Evolutionary conservation across 176 grass and related monocot genomes (phyloP), one percentile per base, ranked within the genome.

Genomic region (Aechmea fasciata): DNA sequence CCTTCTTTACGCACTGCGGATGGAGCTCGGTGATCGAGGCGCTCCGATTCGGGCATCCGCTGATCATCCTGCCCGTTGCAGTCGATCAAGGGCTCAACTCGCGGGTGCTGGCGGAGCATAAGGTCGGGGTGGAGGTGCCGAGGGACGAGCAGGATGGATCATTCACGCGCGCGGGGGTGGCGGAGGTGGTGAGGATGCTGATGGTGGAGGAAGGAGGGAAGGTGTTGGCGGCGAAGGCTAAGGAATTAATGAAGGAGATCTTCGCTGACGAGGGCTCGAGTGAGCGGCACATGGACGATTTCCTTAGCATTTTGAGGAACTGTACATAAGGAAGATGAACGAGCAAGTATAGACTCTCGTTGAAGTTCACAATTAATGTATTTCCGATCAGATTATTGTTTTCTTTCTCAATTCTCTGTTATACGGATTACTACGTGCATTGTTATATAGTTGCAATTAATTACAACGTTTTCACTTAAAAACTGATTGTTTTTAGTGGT

Each of bases 21-120:
- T 87, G 88, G 84, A 84, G 71, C 66, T 91, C 88, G 7, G 51
- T 82, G 0, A 1, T 72, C 15, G 84, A 91, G 55, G 88, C 84
- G 24, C 72, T 91, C 6, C 51, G 72, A 11, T 51, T 67, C 3
- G 86, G 85, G 17, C 73, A 81, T n/a, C 73, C 69, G 73, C 47
- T 87, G 7, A 66, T 84, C 49, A 14, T 89, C 50, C 73, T 94
- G 72, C 86, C 90, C 5, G 9, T 94, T 10, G 18, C 89, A 18
- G 83, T 82, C 50, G 90, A 87, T 26, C 90, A 94, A 26, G 86
- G 90, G 2, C 79, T 89, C 17, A 94, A 80, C 15, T 78, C 83
- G 18, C 70, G 90, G 70, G 52, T 62, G 10, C 66, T 94, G 24
- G 86, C 69, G 64, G 85, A 63, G 19, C 80, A 79, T 67, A 79